These are phyloP conservation scores for Claviceps sp. DNA, from an alignment of 2,329 filamentous ascomycete genomes.

Conservation along the genomic window DNA sequence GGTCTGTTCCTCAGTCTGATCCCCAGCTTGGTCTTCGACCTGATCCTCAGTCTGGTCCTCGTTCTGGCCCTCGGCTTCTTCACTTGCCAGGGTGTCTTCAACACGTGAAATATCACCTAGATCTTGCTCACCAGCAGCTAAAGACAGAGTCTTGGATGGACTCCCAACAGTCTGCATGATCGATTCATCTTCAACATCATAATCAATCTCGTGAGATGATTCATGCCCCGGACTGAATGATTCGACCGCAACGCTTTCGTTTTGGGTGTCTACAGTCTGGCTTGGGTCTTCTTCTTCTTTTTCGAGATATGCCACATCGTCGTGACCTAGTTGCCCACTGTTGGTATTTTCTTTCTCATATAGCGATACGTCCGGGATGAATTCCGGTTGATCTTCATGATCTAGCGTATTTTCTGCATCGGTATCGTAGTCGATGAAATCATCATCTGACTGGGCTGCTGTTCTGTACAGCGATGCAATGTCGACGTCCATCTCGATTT, in stretches of 20 bases:
- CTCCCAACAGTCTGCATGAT: background rate
- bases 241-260: slow-evolving; percentile 3
- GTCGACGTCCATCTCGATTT: slow-evolving; percentile 21
- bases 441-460: slow-evolving; percentile 17
- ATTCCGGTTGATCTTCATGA: background rate
- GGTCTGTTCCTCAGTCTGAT: no score
- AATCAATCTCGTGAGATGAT: slow-evolving; percentile 22
- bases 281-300: slow-evolving; percentile 2
- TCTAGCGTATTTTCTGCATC: slow-evolving; percentile 10
- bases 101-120: background rate
- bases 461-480: slow-evolving; percentile 13
- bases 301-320: slow-evolving; percentile 6
- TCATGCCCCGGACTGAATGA: slow-evolving; percentile 4
- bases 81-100: background rate
- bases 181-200: slow-evolving; percentile 17
- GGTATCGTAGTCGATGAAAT: slow-evolving; percentile 26
- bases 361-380: background rate
- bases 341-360: background rate
- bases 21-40: no score
- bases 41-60: slow-evolving; percentile 5
- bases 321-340: slow-evolving; percentile 5
- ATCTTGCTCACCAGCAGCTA: background rate
- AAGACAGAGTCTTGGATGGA: background rate
- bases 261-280: background rate
- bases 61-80: background rate